A percentile compares a stretch with the other conserved stretches of the same genome.
phyloP scores from a whole-genome alignment of 2,329 filamentous ascomycete genomes.

The Parastagonospora nodorum region DNA sequence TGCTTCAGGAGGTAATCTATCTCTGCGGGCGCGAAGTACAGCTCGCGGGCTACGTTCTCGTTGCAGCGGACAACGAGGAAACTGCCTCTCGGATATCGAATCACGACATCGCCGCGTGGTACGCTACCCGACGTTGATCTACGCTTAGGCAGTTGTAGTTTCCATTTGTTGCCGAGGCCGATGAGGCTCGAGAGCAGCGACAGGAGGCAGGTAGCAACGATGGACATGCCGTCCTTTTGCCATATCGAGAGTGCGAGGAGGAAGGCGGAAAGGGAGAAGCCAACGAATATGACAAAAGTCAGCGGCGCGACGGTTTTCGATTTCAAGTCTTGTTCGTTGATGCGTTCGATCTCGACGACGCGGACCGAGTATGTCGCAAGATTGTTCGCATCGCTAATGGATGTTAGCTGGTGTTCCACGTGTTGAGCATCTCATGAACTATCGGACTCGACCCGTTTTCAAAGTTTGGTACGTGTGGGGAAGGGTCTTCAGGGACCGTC shows the following conservation, averaged over 20 bases:
- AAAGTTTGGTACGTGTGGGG: conserved; percentile 8
- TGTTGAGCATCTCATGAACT: too few relatives aligned
- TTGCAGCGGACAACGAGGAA: conserved; percentile 56
- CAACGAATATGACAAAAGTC: conserved; percentile 52
- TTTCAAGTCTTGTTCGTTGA: conserved; percentile 42
- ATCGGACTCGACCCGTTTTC: too few relatives aligned
- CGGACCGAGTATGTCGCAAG: conserved; percentile 48
- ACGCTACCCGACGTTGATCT: conserved; percentile 32
- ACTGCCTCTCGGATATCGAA: conserved; percentile 57
- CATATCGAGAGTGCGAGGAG: conserved; percentile 53
- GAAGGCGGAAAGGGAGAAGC: conserved; percentile 49
- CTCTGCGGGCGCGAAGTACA: conserved; percentile 58
- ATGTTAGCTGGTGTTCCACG: background rate
- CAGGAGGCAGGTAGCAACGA: conserved; percentile 54
- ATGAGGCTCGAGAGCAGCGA: conserved; percentile 57
- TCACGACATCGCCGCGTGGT: conserved; percentile 53
- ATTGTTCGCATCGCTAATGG: conserved; percentile 39
- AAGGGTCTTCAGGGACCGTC: conserved; percentile 3
- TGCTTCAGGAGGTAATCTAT: conserved; percentile 53
- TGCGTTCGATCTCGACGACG: conserved; percentile 47
- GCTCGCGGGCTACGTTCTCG: conserved; percentile 56
- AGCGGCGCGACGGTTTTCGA: conserved; percentile 54
- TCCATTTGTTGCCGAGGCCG: conserved; percentile 58
- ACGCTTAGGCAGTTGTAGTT: conserved; percentile 48
- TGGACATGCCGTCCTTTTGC: conserved; percentile 56